Base-by-base conservation (phyloP, 805 yeast species). In the Yamadazyma sp. region DNA sequence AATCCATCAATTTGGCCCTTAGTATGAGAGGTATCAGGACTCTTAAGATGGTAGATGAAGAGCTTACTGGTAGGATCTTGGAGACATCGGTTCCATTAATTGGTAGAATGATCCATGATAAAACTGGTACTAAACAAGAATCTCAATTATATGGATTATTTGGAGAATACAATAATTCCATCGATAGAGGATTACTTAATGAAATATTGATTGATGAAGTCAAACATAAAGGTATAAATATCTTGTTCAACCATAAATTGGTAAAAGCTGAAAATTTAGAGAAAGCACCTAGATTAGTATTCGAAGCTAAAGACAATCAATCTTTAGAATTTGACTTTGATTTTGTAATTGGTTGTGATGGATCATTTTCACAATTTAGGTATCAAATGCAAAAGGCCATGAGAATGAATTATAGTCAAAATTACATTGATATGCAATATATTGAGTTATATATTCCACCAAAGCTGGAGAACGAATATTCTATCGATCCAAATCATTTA, bases 21-120 rank as follows among this genome's bases (percentile, higher is more conserved):
- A 80, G 91, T 31, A 80, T 78, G 35, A 70, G 97, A 33, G 97
- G 96, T 1, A 80, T 87, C 36, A 61, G 70, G 18, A 83, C 96
- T 0, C 58, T 89, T 52, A 60, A 69, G 38, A 70, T 67, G 32
- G 79, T 88, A 9, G 88, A 83, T 52, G 54, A 60, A 1, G 70
- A 62, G 10, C 66, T 87, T 66, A 77, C 82, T 9, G 56, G 62
- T 0, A 52, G 78, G 17, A 70, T 87, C 2, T 50, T 83, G 42
- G 59, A 65, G 21, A 74, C 75, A 27, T 74, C 85, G 16, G 82
- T 86, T 17, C 96, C 96, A 2, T 85, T 89, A 91, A 62, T 74
- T 27, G 96, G 95, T 2, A 68, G 97, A 27, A 87, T 88, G 96
- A 79, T 89, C 39, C 97, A 89, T 56, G 82, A 81, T 36, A 32